phyloP scores from a whole-genome alignment of 2,329 filamentous ascomycete species.

The Hypocrella siamensis region DNA sequence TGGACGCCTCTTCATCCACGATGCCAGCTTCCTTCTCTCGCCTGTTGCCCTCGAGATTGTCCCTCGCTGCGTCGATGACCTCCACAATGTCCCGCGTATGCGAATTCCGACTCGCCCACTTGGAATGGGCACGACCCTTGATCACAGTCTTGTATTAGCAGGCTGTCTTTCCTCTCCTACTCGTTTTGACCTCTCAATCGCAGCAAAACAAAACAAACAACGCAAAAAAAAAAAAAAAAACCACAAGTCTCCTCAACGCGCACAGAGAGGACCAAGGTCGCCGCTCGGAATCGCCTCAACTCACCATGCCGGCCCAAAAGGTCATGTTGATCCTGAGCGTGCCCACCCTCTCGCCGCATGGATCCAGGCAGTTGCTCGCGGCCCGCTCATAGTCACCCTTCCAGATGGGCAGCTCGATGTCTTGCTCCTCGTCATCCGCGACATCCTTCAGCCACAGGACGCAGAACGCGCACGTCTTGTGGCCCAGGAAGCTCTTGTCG shows the following conservation, averaged over 20 bases:
- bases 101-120: conserved; percentile 17
- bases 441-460: conserved; percentile 58
- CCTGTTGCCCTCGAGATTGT: conserved; percentile 15
- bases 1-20: conserved; percentile 16
- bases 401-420: conserved; percentile 46
- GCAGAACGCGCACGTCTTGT: conserved; percentile 44
- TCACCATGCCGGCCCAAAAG: conserved; percentile 21
- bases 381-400: conserved; percentile 36
- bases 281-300: no score
- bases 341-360: conserved; percentile 31
- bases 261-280: no score
- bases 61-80: conserved; percentile 28
- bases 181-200: no score
- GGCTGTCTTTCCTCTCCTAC: no score
- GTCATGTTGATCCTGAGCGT: conserved; percentile 23
- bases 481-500: conserved; percentile 23
- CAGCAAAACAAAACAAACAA: no score
- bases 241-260: no score
- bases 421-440: conserved; percentile 47
- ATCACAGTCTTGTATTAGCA: neutral
- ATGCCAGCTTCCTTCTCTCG: conserved; percentile 19
- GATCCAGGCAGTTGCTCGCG: conserved; percentile 26
- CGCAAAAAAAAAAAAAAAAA: no score
- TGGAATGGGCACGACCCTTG: conserved; percentile 19
- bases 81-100: conserved; percentile 24